phyloP scores from a whole-genome alignment of 2,329 filamentous ascomycete genomes.

The Aspergillus thermomutatus region DNA sequence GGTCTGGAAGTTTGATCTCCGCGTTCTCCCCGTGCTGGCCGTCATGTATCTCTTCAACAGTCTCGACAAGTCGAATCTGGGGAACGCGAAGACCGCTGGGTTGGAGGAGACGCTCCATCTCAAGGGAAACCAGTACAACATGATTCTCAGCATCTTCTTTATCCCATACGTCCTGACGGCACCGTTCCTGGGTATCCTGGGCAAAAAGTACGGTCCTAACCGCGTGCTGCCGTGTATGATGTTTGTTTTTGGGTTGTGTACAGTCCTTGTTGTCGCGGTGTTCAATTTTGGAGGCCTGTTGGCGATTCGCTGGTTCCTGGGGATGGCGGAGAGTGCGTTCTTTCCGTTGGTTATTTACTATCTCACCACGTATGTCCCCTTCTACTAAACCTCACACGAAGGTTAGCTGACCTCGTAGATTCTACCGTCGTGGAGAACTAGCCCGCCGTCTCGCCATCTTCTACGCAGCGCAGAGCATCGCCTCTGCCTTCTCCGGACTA shows the following conservation, averaged over 20 bases:
- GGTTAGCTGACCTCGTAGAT: slow-evolving; percentile 28
- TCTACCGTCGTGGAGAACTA: slow-evolving; percentile 69
- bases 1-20: slow-evolving; percentile 38
- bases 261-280: slow-evolving; percentile 55
- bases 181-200: slow-evolving; percentile 62
- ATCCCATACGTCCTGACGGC: slow-evolving; percentile 70
- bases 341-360: slow-evolving; percentile 70
- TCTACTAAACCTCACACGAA: no score
- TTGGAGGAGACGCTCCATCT: slow-evolving; percentile 29
- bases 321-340: slow-evolving; percentile 65
- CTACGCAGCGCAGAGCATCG: slow-evolving; percentile 73
- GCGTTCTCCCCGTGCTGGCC: slow-evolving; percentile 55
- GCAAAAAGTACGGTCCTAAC: slow-evolving; percentile 65
- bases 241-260: slow-evolving; percentile 64
- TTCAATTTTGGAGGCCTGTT: slow-evolving; percentile 64
- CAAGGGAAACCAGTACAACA: slow-evolving; percentile 60
- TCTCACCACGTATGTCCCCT: slow-evolving; percentile 42
- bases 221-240: slow-evolving; percentile 66
- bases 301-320: slow-evolving; percentile 67
- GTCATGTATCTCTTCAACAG: slow-evolving; percentile 60
- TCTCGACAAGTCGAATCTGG: slow-evolving; percentile 50
- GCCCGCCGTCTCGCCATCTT: slow-evolving; percentile 69
- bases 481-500: slow-evolving; percentile 62
- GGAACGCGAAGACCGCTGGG: slow-evolving; percentile 57
- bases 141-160: slow-evolving; percentile 69